Evolutionary conservation across 371 early-diverging fungal species (phyloP), one percentile per base, ranked within the genome.

Genomic region (Rhizomucor miehei): DNA sequence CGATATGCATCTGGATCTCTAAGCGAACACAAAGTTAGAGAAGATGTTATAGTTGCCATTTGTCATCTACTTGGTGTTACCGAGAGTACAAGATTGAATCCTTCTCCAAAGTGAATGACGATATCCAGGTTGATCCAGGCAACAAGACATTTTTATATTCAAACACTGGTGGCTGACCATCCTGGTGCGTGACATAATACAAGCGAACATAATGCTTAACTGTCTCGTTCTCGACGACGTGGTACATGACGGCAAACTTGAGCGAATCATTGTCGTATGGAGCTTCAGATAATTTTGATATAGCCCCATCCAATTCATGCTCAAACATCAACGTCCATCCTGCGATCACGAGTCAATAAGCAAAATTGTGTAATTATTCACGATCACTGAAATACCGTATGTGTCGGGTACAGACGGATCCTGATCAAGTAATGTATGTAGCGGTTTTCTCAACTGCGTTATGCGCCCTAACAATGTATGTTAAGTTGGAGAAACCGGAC

Each of bases 1-100:
- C 67, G 61, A 44, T 67, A 66, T 14, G 46, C 17, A 56, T 77
- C 77, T 19, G 73, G 77, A 55, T 73, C 71, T 38, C 77, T 77
- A 44, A 16, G 34, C 4, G 24, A 40, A 37, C 10, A 24, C 44
- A 39, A 38, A 41, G 36, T 25, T 43, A 44, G 14, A 23, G 14
- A 21, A 16, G n/a, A n/a, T 44, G 19, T 20, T 38, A 20, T 48
- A 45, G 25, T 8, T 51, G 20, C 38, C n/a, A 40, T 10, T 16
- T 38, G 21, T 41, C 6, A 41, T 19, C 4, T 12, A 21, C 36
- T 12, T 38, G 6, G 1, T 37, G 23, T 51, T 72, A 70, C 76
- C 76, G 60, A 13, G 73, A 60, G 56, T 69, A 70, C 6, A 77
- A 23, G 8, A 77, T 51, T 1, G 62, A 57, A 24, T 66, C 49